Conservation (phyloP, 768 basidiomycete genomes). For the Leccinum sublutescens region DNA sequence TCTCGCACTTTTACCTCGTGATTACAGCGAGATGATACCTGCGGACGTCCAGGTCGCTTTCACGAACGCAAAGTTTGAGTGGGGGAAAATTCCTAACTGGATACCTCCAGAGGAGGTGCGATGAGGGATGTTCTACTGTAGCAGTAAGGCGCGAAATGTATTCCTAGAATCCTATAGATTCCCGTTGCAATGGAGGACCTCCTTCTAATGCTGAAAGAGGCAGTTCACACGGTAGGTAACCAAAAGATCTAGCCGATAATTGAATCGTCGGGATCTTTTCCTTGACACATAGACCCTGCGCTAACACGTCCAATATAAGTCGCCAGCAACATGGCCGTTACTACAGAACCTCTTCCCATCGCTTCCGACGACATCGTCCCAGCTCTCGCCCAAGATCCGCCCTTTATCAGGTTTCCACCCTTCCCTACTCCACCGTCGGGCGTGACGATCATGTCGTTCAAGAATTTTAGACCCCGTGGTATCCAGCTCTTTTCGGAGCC, state of each 20-base stretch:
- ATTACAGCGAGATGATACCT: conserved; percentile 59
- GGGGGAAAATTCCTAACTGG: conserved; percentile 72
- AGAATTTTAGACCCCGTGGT: conserved; percentile 53
- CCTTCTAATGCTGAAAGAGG: too few species aligned
- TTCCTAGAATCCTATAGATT: neutral
- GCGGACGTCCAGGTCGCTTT: conserved; percentile 52
- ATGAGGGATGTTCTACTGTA: neutral
- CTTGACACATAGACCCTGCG: conserved; percentile 11
- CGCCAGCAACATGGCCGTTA: conserved; percentile 19
- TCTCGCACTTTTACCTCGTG: conserved; percentile 51
- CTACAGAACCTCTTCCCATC: conserved; percentile 13
- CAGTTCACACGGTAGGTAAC: neutral
- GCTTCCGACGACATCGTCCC: conserved; percentile 10
- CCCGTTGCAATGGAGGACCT: neutral
- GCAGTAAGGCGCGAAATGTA: conserved; percentile 3
- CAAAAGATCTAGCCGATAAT: conserved; percentile 7
- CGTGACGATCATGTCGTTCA: conserved; percentile 53
- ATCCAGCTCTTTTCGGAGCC: conserved; percentile 50
- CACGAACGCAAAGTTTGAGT: conserved; percentile 55
- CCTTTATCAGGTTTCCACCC: conserved; percentile 42
- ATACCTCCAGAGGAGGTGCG: conserved; percentile 59
- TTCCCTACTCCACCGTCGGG: conserved; percentile 47
- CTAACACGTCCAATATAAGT: conserved; percentile 10
- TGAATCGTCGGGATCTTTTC: conserved; percentile 12
- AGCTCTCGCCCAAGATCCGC: conserved; percentile 12